Percentiles rank a stretch among this genome's conserved stretches.
phyloP scores from a whole-genome alignment of 2,329 filamentous ascomycete genomes.

The Aciculosporium take region DNA sequence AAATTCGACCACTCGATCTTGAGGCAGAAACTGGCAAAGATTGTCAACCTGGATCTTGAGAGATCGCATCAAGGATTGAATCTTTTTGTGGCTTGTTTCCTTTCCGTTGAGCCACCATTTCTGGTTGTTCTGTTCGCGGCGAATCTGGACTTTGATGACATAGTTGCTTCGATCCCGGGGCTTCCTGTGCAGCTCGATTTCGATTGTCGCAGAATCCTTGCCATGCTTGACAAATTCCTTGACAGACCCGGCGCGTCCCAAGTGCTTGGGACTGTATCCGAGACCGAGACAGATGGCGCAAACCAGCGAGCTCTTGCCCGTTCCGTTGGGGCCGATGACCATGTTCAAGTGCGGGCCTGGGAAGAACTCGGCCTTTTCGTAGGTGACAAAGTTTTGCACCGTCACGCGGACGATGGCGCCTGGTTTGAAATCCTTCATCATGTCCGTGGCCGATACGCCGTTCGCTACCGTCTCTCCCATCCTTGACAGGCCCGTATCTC shows the following conservation, averaged over 20 bases:
- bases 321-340: conserved; percentile 98
- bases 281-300: conserved; percentile 92
- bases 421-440: conserved; percentile 39
- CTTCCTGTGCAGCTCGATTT: conserved; percentile 72
- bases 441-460: conserved; percentile 7
- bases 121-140: conserved; percentile 65
- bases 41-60: conserved; percentile 95
- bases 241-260: conserved; percentile 73
- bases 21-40: conserved; percentile 89
- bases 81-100: conserved; percentile 43
- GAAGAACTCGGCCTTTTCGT: conserved; percentile 79
- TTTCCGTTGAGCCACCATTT: conserved; percentile 66
- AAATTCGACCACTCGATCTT: conserved; percentile 92
- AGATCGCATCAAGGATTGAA: conserved; percentile 52
- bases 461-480: conserved; percentile 8
- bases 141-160: conserved; percentile 62
- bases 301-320: conserved; percentile 91
- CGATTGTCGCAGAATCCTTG: conserved; percentile 60
- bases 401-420: conserved; percentile 82
- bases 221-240: conserved; percentile 92
- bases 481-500: conserved; percentile 5
- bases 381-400: conserved; percentile 85
- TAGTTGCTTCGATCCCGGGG: conserved; percentile 49
- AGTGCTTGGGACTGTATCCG: conserved; percentile 66
- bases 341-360: conserved; percentile 92